Evolutionary conservation across 2,329 filamentous ascomycete genomes (phyloP).

Genomic region (Penicillium sp.): DNA sequence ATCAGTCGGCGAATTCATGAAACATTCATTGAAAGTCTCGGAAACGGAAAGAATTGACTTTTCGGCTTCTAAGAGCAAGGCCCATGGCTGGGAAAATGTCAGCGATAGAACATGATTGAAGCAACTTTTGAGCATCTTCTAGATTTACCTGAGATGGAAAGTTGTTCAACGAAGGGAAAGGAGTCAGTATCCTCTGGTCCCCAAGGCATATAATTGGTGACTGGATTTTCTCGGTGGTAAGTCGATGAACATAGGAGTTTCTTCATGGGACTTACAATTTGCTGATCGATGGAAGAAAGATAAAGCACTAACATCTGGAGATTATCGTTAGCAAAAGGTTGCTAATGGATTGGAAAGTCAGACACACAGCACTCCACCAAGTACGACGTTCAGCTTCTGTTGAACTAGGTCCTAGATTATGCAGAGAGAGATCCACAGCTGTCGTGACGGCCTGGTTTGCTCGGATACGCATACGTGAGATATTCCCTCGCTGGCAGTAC

Average conservation of each 20-base stretch:
- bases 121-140: too few species aligned
- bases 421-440: slow-evolving; percentile 4
- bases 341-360: not conserved
- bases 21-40: not conserved
- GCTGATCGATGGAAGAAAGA: not conserved
- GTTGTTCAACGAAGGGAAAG: not conserved
- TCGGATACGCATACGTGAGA: not conserved
- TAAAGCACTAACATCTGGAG: not conserved
- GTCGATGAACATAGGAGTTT: not conserved
- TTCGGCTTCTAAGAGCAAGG: not conserved
- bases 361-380: not conserved
- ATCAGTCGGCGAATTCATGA: too few species aligned
- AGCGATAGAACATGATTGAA: not conserved
- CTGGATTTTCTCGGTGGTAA: not conserved
- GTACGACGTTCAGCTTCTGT: not conserved
- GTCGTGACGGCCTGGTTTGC: not conserved
- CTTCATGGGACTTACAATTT: not conserved
- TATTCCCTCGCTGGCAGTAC: slow-evolving; percentile 2
- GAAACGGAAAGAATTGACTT: not conserved
- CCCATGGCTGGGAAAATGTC: not conserved
- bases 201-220: not conserved
- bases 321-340: not conserved
- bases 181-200: not conserved
- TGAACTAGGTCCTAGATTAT: not conserved
- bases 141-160: not conserved